phyloP scores from a whole-genome alignment of 2,329 filamentous ascomycete genomes.

The Trichophyton rubrum region DNA sequence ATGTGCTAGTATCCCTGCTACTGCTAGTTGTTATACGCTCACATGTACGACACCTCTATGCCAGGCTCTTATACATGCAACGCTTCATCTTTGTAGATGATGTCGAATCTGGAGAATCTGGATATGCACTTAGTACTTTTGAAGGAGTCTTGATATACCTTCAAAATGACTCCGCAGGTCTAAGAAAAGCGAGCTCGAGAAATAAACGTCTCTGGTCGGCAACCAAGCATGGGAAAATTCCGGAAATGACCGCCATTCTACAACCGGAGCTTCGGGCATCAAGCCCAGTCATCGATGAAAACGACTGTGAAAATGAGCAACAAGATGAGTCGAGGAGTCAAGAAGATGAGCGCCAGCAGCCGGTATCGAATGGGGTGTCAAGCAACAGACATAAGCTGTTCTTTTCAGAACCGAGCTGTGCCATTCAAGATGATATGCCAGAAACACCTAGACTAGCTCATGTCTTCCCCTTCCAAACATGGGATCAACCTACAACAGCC shows the following conservation, averaged over 20 bases:
- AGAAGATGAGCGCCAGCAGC: not conserved
- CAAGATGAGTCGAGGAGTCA: constrained; percentile 13
- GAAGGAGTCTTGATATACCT: constrained; percentile 89
- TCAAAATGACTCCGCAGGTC: constrained; percentile 62
- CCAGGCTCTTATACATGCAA: constrained; percentile 83
- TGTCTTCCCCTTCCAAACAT: constrained; percentile 79
- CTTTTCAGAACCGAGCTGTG: constrained; percentile 13
- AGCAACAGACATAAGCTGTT: constrained; percentile 9
- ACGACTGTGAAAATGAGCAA: constrained; percentile 17
- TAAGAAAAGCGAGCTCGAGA: constrained; percentile 71
- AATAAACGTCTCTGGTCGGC: constrained; percentile 86
- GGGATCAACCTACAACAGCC: constrained; percentile 31
- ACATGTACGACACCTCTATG: constrained; percentile 74
- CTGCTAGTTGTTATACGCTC: constrained; percentile 87
- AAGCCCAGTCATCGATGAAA: constrained; percentile 18
- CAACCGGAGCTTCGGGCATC: constrained; percentile 50
- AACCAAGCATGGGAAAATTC: constrained; percentile 60
- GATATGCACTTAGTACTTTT: constrained; percentile 89
- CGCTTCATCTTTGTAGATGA: constrained; percentile 98
- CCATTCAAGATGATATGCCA: constrained; percentile 15
- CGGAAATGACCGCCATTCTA: constrained; percentile 64
- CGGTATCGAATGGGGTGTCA: not conserved
- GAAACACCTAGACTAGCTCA: constrained; percentile 49
- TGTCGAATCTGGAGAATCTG: constrained; percentile 89
- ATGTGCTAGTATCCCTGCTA: constrained; percentile 82